A percentile compares a stretch with the other conserved stretches of the same genome.
Conservation (phyloP, 2,329 filamentous ascomycete genomes). For the Ophiocordyceps polyrhachis-furcata region DNA sequence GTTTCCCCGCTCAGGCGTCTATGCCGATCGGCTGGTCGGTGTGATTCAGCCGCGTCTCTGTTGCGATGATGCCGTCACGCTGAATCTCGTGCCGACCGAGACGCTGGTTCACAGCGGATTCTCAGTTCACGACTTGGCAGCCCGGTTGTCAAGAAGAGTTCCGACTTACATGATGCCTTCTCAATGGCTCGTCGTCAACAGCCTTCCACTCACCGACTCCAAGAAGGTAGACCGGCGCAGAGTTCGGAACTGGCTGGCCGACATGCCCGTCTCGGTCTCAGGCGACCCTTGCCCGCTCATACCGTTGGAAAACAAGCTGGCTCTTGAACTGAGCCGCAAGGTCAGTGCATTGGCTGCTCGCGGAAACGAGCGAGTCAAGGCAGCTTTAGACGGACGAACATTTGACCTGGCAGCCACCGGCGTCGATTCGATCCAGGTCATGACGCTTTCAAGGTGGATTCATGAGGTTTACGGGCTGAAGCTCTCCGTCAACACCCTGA, state of each 20-base stretch:
- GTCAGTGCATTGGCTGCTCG: background rate
- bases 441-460: slow-evolving; percentile 1
- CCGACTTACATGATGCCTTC: slow-evolving; percentile 1
- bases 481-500: background rate
- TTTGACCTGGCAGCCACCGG: background rate
- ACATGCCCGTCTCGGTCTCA: background rate
- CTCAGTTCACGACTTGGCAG: background rate
- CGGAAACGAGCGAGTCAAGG: background rate
- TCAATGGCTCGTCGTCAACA: background rate
- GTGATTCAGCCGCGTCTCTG: background rate
- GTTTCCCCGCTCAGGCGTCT: background rate
- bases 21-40: background rate
- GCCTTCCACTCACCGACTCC: background rate
- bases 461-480: background rate
- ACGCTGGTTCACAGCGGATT: background rate
- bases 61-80: background rate
- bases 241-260: background rate
- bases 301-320: background rate
- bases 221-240: background rate
- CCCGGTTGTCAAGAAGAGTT: background rate
- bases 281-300: background rate
- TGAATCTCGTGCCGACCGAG: background rate
- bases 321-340: background rate
- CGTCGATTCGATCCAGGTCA: slow-evolving; percentile 1
- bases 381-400: background rate